Base-by-base conservation (phyloP, 176 grass and related monocot genomes). In the Cenchrus fungigraminus region DNA sequence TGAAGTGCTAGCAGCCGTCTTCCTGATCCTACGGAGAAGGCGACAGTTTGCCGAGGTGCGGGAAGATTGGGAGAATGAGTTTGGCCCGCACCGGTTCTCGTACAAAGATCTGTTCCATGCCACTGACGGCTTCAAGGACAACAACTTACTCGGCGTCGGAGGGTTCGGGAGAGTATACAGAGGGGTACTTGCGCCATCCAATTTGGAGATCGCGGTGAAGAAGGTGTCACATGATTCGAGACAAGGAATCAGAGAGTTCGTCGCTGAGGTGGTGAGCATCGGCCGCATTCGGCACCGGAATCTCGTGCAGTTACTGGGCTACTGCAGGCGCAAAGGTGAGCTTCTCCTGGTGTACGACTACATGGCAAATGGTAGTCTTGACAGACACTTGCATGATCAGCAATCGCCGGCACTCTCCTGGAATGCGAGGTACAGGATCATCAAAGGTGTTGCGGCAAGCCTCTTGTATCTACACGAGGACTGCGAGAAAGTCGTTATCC, bases 291-390 rank as follows among this genome's bases (percentile, higher is more conserved):
- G 86, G 1, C 90, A 91, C 51, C 65, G 90, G 0, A 84, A 91
- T 31, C 74, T 91, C 0, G 86, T 88, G 4, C 90, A 68, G 28
- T 16, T 88, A 4, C 78, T 73, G 0, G 90, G 90, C 45, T 91
- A 88, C 25, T 88, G 86, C n/a, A 42, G 86, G 5, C 64, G 82
- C 17, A 76, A 82, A 6, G 77, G 72, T 12, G 86, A 91, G 16
- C 86, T 88, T 0, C 73, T 91, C 42, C 1, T 88, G 58, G 90
- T 91, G 4, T 91, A 88, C 11, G 86, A 91, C 4, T 86, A 73
- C 73, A 88, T 91, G 82, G 22, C 40, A 6, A 91, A 91, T 29
- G 82, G 90, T 3, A 91, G 90, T 9, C 86, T 91, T 0, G 90
- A 91, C 22, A 85, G 65, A 28, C 78, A 82, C 57, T 8, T 91